Evolutionary conservation across 2,329 filamentous ascomycete species (phyloP).

Genomic region (Fusarium nisikadoi): DNA sequence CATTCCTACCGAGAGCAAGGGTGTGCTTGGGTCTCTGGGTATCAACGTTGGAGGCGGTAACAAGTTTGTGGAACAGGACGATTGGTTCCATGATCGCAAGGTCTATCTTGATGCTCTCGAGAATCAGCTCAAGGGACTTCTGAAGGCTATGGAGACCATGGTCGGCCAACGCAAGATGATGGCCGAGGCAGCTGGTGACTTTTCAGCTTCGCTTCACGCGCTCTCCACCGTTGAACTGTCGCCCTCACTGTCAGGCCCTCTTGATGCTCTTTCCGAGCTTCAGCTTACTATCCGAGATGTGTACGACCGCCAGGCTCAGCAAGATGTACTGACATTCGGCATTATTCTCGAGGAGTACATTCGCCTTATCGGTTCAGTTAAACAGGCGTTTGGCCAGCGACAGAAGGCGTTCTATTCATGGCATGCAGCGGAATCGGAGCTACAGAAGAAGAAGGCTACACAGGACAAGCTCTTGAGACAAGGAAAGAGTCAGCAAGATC

Average conservation of each 20-base stretch:
- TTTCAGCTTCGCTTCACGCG: slow-evolving; percentile 91
- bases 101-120: slow-evolving; percentile 95
- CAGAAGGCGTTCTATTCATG: slow-evolving; percentile 97
- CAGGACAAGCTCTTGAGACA: slow-evolving; percentile 97
- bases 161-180: slow-evolving; percentile 92
- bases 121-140: slow-evolving; percentile 85
- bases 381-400: slow-evolving; percentile 89
- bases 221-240: slow-evolving; percentile 94
- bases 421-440: slow-evolving; percentile 89
- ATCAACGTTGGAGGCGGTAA: slow-evolving; percentile 78
- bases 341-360: slow-evolving; percentile 99
- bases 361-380: slow-evolving; percentile 92
- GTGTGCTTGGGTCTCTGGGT: slow-evolving; percentile 87
- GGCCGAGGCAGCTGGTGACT: slow-evolving; percentile 92
- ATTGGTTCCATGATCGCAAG: slow-evolving; percentile 98
- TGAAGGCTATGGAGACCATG: slow-evolving; percentile 95
- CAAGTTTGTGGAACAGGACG: slow-evolving; percentile 98
- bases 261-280: slow-evolving; percentile 91
- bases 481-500: slow-evolving; percentile 94
- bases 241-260: slow-evolving; percentile 83
- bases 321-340: slow-evolving; percentile 94
- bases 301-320: slow-evolving; percentile 95
- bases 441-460: slow-evolving; percentile 86
- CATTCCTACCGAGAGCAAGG: slow-evolving; percentile 88
- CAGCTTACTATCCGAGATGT: slow-evolving; percentile 94